A percentile compares a stretch with the other conserved stretches of the same genome.
phyloP scores from a whole-genome alignment of 129 eudicot species.

The Flaveria brownii region DNA sequence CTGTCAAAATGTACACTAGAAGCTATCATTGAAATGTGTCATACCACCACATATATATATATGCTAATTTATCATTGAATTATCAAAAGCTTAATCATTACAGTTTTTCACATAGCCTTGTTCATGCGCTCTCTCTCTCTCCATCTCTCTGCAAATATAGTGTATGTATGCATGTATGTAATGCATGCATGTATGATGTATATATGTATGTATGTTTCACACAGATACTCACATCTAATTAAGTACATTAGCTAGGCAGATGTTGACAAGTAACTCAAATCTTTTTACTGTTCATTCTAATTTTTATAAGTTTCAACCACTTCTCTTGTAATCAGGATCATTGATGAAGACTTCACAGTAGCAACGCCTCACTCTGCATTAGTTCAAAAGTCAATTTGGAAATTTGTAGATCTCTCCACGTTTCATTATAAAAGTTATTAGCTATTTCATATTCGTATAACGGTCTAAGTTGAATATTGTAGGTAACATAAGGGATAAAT shows the following conservation, averaged over 20 bases:
- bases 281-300: not conserved
- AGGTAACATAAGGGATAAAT: too few relatives aligned
- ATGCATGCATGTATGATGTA: too few relatives aligned
- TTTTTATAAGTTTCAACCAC: not conserved
- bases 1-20: not conserved
- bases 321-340: conserved; percentile 12
- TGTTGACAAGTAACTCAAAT: not conserved
- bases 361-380: not conserved
- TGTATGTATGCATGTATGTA: too few relatives aligned
- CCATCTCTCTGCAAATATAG: too few relatives aligned
- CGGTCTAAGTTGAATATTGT: too few relatives aligned
- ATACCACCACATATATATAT: too few relatives aligned
- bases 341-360: not conserved
- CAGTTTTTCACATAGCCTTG: not conserved
- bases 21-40: not conserved
- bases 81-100: not conserved
- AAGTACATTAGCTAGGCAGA: not conserved
- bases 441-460: not conserved
- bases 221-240: not conserved
- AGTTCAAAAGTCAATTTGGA: not conserved
- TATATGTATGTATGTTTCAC: not conserved
- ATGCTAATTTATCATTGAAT: not conserved
- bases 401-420: not conserved
- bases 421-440: not conserved
- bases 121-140: not conserved